Percentiles rank a stretch among this genome's conserved stretches.
These are phyloP conservation scores for Ogataea nakhonphanomensis DNA, from an alignment of 805 yeast genomes.

Conservation along the genomic window DNA sequence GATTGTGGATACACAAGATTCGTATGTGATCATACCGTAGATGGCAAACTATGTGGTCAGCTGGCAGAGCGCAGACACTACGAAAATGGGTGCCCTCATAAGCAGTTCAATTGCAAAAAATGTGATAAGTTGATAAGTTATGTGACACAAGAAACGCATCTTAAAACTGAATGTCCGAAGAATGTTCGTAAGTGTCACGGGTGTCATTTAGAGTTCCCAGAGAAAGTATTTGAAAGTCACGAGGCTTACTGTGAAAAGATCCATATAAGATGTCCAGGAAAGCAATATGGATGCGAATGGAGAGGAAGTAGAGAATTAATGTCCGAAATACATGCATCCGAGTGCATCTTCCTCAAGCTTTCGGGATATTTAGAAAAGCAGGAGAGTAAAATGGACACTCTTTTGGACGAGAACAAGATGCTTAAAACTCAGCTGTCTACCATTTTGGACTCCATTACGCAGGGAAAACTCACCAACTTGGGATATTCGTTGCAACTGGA, in stretches of 20 bases:
- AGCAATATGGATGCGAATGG: slow-evolving; percentile 50
- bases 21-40: slow-evolving; percentile 29
- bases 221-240: slow-evolving; percentile 38
- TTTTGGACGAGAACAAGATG: slow-evolving; percentile 36
- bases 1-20: slow-evolving; percentile 40
- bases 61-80: slow-evolving; percentile 22
- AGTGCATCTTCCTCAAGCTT: slow-evolving; percentile 30
- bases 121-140: slow-evolving; percentile 34
- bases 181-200: slow-evolving; percentile 38
- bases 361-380: slow-evolving; percentile 26
- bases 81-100: slow-evolving; percentile 38
- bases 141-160: slow-evolving; percentile 35
- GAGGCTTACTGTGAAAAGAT: slow-evolving; percentile 40
- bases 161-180: slow-evolving; percentile 36
- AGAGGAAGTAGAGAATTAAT: slow-evolving; percentile 33
- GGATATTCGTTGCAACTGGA: slow-evolving; percentile 47
- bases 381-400: slow-evolving; percentile 27
- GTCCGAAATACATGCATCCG: slow-evolving; percentile 26
- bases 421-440: slow-evolving; percentile 43
- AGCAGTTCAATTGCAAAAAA: slow-evolving; percentile 33
- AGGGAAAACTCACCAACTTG: slow-evolving; percentile 48
- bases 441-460: slow-evolving; percentile 44
- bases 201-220: slow-evolving; percentile 42
- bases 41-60: slow-evolving; percentile 18
- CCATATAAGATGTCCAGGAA: slow-evolving; percentile 45